Percentiles rank a stretch among this genome's conserved stretches.
These are phyloP conservation scores for Limnomonas spitsbergensis DNA, from an alignment of 139 green algal genomes.

Conservation along the genomic window DNA sequence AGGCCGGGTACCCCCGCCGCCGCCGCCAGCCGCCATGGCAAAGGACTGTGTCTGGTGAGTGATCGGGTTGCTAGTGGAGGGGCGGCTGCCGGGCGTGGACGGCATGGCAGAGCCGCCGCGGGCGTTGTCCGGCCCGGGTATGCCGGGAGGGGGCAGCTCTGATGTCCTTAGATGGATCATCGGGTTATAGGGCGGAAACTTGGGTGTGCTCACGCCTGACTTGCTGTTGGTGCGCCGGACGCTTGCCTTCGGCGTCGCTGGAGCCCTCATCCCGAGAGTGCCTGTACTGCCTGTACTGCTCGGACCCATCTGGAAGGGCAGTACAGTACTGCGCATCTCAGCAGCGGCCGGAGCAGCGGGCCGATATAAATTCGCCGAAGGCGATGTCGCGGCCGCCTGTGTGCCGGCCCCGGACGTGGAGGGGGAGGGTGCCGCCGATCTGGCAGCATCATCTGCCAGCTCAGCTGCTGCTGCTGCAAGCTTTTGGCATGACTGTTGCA, in stretches of 20 bases:
- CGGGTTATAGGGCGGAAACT: neutral
- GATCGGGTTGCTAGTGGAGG: neutral
- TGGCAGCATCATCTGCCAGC: neutral
- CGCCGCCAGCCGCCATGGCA: too few species aligned
- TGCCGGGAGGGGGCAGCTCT: neutral
- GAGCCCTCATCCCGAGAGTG: neutral
- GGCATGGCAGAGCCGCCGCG: too few species aligned
- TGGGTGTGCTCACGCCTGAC: neutral
- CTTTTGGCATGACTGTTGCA: neutral
- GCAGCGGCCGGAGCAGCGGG: neutral
- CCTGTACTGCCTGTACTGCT: too few species aligned
- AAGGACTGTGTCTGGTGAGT: neutral
- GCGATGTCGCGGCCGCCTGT: neutral
- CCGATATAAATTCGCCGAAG: neutral
- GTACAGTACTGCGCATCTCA: neutral
- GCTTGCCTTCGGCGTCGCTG: neutral
- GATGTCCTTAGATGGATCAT: neutral
- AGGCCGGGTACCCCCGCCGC: too few species aligned
- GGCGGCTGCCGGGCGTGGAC: neutral
- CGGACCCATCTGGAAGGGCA: neutral
- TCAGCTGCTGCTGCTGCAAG: neutral
- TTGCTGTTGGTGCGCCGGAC: neutral
- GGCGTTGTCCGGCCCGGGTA: too few species aligned
- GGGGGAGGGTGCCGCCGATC: neutral
- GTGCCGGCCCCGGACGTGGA: neutral